phyloP scores from a whole-genome alignment of 352 stramenopile genomes.

The Globisporangium nodosum region DNA sequence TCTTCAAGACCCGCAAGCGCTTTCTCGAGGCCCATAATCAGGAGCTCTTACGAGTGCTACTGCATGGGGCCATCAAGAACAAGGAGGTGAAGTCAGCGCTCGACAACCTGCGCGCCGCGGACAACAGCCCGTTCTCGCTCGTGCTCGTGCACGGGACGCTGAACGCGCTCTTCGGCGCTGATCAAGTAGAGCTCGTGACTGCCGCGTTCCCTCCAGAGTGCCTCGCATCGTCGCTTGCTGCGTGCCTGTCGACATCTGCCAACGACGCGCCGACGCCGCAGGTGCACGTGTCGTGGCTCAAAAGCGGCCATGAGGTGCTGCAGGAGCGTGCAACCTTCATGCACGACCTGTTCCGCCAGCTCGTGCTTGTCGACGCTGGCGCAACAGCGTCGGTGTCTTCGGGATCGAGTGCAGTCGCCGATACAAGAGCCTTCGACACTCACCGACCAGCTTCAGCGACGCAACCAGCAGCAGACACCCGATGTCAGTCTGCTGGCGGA shows the following conservation, averaged over 20 bases:
- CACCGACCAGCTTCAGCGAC: too few relatives aligned
- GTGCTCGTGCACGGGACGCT: slow-evolving; percentile 56
- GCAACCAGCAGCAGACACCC: too few relatives aligned
- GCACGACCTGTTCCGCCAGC: slow-evolving; percentile 45
- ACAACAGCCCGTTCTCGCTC: slow-evolving; percentile 32
- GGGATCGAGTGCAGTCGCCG: background rate
- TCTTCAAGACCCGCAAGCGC: slow-evolving; percentile 37
- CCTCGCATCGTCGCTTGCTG: slow-evolving; percentile 3
- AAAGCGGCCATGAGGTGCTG: slow-evolving; percentile 63
- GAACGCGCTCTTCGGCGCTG: slow-evolving; percentile 34
- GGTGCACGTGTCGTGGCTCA: slow-evolving; percentile 68
- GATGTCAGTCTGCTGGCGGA: too few relatives aligned
- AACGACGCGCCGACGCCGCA: slow-evolving; percentile 2
- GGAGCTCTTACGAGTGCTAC: slow-evolving; percentile 26
- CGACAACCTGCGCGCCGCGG: slow-evolving; percentile 22
- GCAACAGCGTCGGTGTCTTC: background rate
- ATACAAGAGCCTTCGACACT: too few relatives aligned
- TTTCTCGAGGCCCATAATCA: slow-evolving; percentile 37
- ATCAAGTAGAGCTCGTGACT: slow-evolving; percentile 22
- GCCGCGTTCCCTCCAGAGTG: slow-evolving; percentile 14
- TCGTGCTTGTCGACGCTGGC: slow-evolving; percentile 14
- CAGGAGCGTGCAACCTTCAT: slow-evolving; percentile 58
- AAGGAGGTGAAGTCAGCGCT: slow-evolving; percentile 18
- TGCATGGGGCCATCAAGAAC: slow-evolving; percentile 48
- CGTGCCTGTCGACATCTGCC: slow-evolving; percentile 11